Base-by-base conservation (phyloP, 2,329 filamentous ascomycete species). In the Cadophora malorum region DNA sequence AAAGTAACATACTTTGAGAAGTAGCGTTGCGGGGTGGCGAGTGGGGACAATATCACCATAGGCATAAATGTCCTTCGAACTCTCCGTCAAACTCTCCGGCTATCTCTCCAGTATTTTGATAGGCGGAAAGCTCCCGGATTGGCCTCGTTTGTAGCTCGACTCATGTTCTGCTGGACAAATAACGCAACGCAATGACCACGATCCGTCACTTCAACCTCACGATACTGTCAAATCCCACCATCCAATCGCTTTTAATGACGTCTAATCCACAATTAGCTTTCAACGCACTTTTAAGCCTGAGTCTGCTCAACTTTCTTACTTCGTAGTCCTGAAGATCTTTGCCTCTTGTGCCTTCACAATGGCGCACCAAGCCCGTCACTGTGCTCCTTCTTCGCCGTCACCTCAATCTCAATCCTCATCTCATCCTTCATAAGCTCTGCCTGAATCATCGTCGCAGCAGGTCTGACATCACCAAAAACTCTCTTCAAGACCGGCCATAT, bases 321-420 rank as follows among this genome's bases (percentile, higher is more conserved):
- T 49, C 10, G 45, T 21, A 7, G 6, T 25, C 21, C 23, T 45
- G 35, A 38, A 10, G 35, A 45, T 5, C 41, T 16, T 45, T 16
- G 41, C 16, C 41, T 14, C 2, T 16, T 19, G 41, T 7, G 41
- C 12, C 41, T 16, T 45, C 41, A 45, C 14, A 45, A 5, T 19
- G 41, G 41, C 16, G 12, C 41, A 45, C 16, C 41, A 19, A 19
- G 2, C 14, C 41, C 41, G 3, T 16, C 41, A 45, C 1, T 16
- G 2, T 19, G 21, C 10, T 49, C 63, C 25, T 64, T 56, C 35
- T 52, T 28, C 23, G 52, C 50, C 16, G 61, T 64, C 3, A 64
- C 63, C 21, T 49, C 63, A 28, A 58, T 58, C 52, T 55, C 50
- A 28, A 49, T 58, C 33, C 35, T 33, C 52, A 64, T 64, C 52